Conservation (phyloP, 768 basidiomycete genomes). For the Sutorius australiensis region DNA sequence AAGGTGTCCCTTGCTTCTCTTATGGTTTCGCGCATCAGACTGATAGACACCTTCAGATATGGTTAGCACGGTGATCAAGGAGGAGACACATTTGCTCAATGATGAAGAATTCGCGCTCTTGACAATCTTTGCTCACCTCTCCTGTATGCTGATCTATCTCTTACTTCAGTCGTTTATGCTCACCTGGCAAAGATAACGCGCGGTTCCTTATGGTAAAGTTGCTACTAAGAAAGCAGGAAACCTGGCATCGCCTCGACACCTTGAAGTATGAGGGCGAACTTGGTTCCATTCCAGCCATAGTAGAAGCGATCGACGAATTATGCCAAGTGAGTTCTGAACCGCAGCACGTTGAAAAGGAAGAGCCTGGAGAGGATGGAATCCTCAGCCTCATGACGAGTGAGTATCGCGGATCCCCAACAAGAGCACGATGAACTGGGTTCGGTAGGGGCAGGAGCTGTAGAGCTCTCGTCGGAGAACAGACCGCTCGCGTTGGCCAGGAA, state of each 20-base stretch:
- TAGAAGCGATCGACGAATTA: conserved; percentile 42
- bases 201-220: conserved; percentile 62
- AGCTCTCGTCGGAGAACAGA: conserved; percentile 6
- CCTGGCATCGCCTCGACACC: conserved; percentile 47
- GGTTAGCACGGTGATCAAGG: conserved; percentile 46
- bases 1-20: conserved; percentile 19
- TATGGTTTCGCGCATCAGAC: not conserved
- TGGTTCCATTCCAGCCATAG: conserved; percentile 35
- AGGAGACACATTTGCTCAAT: conserved; percentile 52
- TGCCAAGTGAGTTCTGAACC: conserved; percentile 25
- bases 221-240: conserved; percentile 53
- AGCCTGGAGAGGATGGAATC: conserved; percentile 26
- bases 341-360: conserved; percentile 13
- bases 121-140: conserved; percentile 38
- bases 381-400: conserved; percentile 38
- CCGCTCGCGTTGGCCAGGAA: conserved; percentile 36
- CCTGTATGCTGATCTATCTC: conserved; percentile 40
- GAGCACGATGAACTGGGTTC: conserved; percentile 6
- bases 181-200: conserved; percentile 42
- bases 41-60: conserved; percentile 43
- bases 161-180: not conserved
- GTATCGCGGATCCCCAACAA: conserved; percentile 1
- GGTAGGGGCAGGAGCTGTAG: not conserved
- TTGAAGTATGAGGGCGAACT: conserved; percentile 44
- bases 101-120: conserved; percentile 45